Conservation (phyloP, 257 asterid genomes). For the Leonotis leonurus region DNA sequence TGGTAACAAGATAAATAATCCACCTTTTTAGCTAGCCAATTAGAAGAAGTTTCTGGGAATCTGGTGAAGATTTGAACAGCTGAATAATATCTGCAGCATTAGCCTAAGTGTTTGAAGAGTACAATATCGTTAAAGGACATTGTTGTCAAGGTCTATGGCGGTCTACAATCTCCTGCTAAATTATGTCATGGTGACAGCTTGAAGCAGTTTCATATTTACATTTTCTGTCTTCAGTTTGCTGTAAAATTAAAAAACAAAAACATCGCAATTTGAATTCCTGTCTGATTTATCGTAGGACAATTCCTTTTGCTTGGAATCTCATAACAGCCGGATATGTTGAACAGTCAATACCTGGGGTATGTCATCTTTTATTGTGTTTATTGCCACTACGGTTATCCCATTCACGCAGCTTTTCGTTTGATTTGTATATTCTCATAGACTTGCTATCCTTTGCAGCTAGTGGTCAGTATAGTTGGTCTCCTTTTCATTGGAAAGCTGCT, state of each 20-base stretch:
- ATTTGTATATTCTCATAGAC: neutral
- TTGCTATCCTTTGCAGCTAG: conserved; percentile 41
- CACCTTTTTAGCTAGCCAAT: neutral
- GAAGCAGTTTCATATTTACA: neutral
- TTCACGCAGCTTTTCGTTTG: neutral
- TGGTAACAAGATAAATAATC: neutral
- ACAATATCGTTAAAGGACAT: neutral
- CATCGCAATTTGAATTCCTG: neutral
- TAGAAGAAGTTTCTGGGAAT: neutral
- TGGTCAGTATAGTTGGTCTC: conserved; percentile 66
- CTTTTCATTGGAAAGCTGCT: conserved; percentile 85
- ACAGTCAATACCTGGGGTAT: conserved; percentile 81
- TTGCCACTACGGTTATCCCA: neutral
- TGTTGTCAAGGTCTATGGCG: neutral
- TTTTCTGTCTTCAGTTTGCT: neutral
- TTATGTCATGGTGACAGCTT: neutral
- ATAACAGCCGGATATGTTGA: conserved; percentile 85
- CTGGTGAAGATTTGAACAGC: neutral
- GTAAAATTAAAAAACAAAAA: neutral
- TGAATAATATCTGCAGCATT: neutral
- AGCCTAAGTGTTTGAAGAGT: neutral
- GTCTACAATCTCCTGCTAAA: neutral
- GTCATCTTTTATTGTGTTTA: conserved; percentile 8
- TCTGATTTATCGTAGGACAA: conserved; percentile 53
- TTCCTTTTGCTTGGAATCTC: conserved; percentile 97